phyloP scores from a whole-genome alignment of 768 basidiomycete species.

The Tricholoma furcatifolium region DNA sequence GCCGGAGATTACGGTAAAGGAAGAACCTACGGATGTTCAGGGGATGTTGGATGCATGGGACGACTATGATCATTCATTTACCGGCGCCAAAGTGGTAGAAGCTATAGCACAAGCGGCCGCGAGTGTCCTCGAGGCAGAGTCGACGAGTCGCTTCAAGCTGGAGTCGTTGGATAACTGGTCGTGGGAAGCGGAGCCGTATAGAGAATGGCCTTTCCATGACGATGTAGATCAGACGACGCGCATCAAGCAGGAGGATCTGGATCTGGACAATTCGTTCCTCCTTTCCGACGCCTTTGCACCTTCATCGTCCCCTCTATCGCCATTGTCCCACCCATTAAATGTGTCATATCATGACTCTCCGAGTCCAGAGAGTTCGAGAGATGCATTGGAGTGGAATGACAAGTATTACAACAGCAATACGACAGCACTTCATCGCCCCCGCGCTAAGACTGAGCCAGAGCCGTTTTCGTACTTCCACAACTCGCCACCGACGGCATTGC shows the following conservation, averaged over 20 bases:
- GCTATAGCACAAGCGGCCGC: conserved; percentile 38
- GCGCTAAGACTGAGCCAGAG: conserved; percentile 35
- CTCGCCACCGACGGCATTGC: conserved; percentile 8
- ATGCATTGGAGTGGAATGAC: conserved; percentile 11
- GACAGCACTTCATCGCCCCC: conserved; percentile 38
- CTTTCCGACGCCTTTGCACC: conserved; percentile 24
- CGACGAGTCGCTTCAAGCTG: conserved; percentile 35
- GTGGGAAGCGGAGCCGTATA: conserved; percentile 32
- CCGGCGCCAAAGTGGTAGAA: conserved; percentile 43
- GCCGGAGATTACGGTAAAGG: conserved; percentile 47
- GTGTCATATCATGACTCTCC: conserved; percentile 26
- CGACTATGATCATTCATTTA: conserved; percentile 47
- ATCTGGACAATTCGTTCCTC: conserved; percentile 36
- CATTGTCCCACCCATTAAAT: conserved; percentile 25
- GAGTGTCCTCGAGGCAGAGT: conserved; percentile 25
- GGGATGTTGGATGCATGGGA: conserved; percentile 74
- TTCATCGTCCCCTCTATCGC: conserved; percentile 29
- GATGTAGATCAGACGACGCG: conserved; percentile 29
- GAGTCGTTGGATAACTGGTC: conserved; percentile 46
- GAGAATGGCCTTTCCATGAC: conserved; percentile 27
- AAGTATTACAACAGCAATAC: conserved; percentile 16
- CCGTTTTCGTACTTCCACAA: conserved; percentile 22
- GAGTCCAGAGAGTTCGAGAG: conserved; percentile 16
- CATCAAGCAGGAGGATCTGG: conserved; percentile 50
- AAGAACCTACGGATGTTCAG: conserved; percentile 61